A percentile compares a stretch with the other conserved stretches of the same genome.
These are phyloP conservation scores for Ilyonectria robusta DNA, from an alignment of 2,329 filamentous ascomycete genomes.

Conservation along the genomic window DNA sequence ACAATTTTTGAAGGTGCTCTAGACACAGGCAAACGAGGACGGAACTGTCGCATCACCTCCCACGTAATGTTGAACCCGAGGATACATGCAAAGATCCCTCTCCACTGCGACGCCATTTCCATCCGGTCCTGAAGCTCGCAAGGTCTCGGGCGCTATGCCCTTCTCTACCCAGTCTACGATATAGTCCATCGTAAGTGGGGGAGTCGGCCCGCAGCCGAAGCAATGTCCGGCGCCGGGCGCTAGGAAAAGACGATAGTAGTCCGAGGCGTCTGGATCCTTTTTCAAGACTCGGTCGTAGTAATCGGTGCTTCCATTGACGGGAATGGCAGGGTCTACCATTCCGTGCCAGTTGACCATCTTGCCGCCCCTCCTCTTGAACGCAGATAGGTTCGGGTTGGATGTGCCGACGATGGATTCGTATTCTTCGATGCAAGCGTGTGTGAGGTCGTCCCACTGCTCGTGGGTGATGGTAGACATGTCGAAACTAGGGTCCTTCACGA, in stretches of 20 bases:
- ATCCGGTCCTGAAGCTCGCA: not conserved
- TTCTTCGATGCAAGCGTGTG: not conserved
- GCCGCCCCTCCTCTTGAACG: slow-evolving; percentile 51
- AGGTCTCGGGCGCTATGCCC: slow-evolving; percentile 7
- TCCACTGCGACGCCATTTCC: not conserved
- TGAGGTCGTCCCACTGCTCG: slow-evolving; percentile 1
- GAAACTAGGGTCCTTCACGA: not conserved
- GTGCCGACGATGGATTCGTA: slow-evolving; percentile 37
- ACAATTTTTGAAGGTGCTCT: not conserved
- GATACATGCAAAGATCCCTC: slow-evolving; percentile 8
- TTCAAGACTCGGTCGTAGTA: slow-evolving; percentile 18
- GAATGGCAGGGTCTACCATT: slow-evolving; percentile 9
- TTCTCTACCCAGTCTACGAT: slow-evolving; percentile 24
- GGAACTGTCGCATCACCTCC: not conserved
- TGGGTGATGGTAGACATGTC: not conserved
- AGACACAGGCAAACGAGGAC: not conserved
- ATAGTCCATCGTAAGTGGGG: slow-evolving; percentile 1
- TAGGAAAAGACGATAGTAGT: slow-evolving; percentile 24
- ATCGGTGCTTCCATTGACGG: slow-evolving; percentile 1
- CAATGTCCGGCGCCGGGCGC: slow-evolving; percentile 21
- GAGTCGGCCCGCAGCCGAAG: not conserved
- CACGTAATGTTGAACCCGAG: not conserved
- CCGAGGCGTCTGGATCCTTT: not conserved
- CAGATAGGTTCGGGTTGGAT: slow-evolving; percentile 45
- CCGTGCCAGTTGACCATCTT: slow-evolving; percentile 60